Base-by-base conservation (phyloP, 2,329 filamentous ascomycete genomes). In the Penicillium sumatraense region DNA sequence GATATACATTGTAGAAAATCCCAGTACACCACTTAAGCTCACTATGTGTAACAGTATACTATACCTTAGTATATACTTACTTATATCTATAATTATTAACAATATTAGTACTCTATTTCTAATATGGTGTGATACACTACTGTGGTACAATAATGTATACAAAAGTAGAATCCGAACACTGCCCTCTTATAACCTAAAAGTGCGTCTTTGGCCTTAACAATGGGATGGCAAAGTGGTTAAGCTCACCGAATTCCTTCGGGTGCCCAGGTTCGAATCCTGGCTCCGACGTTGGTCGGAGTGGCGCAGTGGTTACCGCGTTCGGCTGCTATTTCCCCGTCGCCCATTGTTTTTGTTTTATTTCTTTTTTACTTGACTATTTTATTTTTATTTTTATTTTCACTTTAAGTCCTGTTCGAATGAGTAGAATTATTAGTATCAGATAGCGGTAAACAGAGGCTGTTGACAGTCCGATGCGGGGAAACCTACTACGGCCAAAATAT, bases 181-280 rank as follows among this genome's bases (percentile, higher is more conserved):
- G 23, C 24, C 14, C 3, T 14, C 14, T 26, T 42, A 9, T 42
- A 42, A 14, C 5, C 11, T 16, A 42, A 42, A 42, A 42, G 5
- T 42, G 40, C 40, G 40, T 20, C 9, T 42, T 42, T 42, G 40
- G 40, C 26, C 40, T 21, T 21, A 46, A 31, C 42, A 46, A 46
- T 46, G 26, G 42, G 16, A 29, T 46, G 27, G 42, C 27, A 11
- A 16, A 46, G 26, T 46, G 42, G 42, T 46, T 46, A 46, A 46
- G 42, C 16, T 46, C 42, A 46, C 42, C 42, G 42, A 46, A 46
- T 46, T 46, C 42, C 42, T 46, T 46, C 16, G 42, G 42, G 42
- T 46, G 42, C 42, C 42, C 42, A 46, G 42, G 42, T 46, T 46
- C 42, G 42, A 46, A 46, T 46, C 42, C 42, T 46, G 42, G 42